Evolutionary conservation across 176 grass and related monocot genomes (phyloP), one percentile per base, ranked within the genome.

Genomic region (Phyllostachys edulis): DNA sequence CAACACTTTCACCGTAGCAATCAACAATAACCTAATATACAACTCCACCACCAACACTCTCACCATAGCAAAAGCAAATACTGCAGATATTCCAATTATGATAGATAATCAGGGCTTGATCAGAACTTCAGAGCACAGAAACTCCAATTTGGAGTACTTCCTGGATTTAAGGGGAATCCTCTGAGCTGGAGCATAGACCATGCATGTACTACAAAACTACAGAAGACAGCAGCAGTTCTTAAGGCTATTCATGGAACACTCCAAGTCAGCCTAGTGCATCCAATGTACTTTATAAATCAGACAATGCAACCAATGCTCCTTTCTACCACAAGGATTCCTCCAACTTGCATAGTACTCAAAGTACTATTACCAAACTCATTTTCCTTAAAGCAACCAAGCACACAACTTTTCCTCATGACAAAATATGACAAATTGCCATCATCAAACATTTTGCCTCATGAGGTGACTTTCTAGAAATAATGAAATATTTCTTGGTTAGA

Each of bases 341-440:
- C 79, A 69, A 83, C 68, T 87, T 90, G 84, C 75, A 79, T 26
- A 23, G 10, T 57, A 90, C 84, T 87, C 74, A 82, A 86, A 83
- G 84, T 75, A 73, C 32, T 9, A 74, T 24, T 51, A 83, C 80
- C 89, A 56, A 86, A 64, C 77, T 45, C 13, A 70, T 81, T 74
- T 79, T 83, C 63, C n/a, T 67, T 83, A 3, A 60, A 68, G 57
- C 24, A 78, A 71, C 69, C 64, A 46, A 82, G 17, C 47, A 61
- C 23, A 47, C 1, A 61, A 73, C 78, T 34, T 41, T 67, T 7
- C 0, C 14, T 11, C 52, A 16, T 24, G 73, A 73, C 40, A 72
- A 68, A 37, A 69, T 68, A 69, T 69, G 41, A 57, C 20, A 73
- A 79, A 73, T 49, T 73, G 21, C 47, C 59, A 10, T 47, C 29